Evolutionary conservation across 169 alveolate species (phyloP).

Genomic region (Toxoplasma gondii): DNA sequence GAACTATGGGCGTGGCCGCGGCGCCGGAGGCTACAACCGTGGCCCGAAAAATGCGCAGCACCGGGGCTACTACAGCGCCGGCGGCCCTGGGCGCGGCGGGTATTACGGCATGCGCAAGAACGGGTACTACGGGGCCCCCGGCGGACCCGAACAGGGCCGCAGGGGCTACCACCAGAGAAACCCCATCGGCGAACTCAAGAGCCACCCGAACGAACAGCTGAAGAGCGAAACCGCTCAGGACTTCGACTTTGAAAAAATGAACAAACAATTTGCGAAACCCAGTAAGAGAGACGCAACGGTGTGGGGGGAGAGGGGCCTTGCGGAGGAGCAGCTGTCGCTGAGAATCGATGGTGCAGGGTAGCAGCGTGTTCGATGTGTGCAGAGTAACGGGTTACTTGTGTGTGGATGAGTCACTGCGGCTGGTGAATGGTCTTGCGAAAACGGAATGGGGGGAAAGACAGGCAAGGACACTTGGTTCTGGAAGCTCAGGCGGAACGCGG

Average conservation of each 20-base stretch:
- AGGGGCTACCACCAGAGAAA: slow-evolving; percentile 43
- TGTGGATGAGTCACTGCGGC: too few relatives aligned
- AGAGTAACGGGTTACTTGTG: too few relatives aligned
- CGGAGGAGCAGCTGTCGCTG: too few relatives aligned
- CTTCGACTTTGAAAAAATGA: slow-evolving; percentile 57
- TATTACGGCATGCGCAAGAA: neutral
- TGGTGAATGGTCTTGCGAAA: too few relatives aligned
- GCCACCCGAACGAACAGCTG: slow-evolving; percentile 59
- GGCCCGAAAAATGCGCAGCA: neutral
- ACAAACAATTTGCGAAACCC: slow-evolving; percentile 58
- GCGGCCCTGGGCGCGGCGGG: neutral
- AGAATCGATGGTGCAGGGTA: too few relatives aligned
- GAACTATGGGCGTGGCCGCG: neutral
- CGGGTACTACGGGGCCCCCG: slow-evolving; percentile 27
- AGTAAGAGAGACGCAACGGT: slow-evolving; percentile 5
- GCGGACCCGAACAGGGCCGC: slow-evolving; percentile 22
- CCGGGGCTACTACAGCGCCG: neutral
- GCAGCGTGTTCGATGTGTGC: too few relatives aligned
- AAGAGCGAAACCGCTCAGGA: slow-evolving; percentile 63
- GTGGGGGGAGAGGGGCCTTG: too few relatives aligned
- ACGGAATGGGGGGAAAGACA: too few relatives aligned
- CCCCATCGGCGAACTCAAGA: slow-evolving; percentile 67
- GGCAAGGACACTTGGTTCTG: too few relatives aligned
- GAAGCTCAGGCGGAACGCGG: too few relatives aligned
- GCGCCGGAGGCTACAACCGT: slow-evolving; percentile 4